Evolutionary conservation across 352 stramenopile genomes (phyloP).

Genomic region (Pilasporangium apinafurcum): DNA sequence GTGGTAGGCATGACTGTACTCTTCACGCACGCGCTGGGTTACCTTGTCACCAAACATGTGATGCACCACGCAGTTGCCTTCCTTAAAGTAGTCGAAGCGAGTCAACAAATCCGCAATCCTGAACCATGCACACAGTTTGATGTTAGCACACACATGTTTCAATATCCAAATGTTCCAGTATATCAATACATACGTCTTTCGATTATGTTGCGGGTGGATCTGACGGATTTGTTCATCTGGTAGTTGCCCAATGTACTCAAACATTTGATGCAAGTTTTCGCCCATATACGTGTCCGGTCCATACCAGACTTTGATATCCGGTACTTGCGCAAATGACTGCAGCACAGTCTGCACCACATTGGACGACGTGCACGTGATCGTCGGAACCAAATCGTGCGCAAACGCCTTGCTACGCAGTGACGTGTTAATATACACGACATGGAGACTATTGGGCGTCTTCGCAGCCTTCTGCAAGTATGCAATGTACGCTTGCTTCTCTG

Average conservation of each 20-base stretch:
- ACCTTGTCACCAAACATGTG: slow-evolving; percentile 97
- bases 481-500: slow-evolving; percentile 89
- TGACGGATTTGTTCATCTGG: slow-evolving; percentile 75
- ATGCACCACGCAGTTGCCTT: slow-evolving; percentile 97
- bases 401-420: slow-evolving; percentile 95
- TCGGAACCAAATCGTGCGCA: slow-evolving; percentile 91
- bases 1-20: slow-evolving; percentile 92
- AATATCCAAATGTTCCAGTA: not conserved
- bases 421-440: slow-evolving; percentile 99
- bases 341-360: slow-evolving; percentile 97
- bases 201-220: slow-evolving; percentile 84
- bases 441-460: slow-evolving; percentile 87
- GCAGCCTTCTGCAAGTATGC: slow-evolving; percentile 90
- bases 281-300: slow-evolving; percentile 98
- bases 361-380: slow-evolving; percentile 95
- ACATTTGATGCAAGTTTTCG: slow-evolving; percentile 94
- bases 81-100: slow-evolving; percentile 93
- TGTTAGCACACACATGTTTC: not conserved
- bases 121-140: not conserved
- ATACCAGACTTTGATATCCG: slow-evolving; percentile 88
- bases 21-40: slow-evolving; percentile 86
- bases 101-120: slow-evolving; percentile 74
- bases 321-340: slow-evolving; percentile 90
- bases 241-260: slow-evolving; percentile 76
- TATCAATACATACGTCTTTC: slow-evolving; percentile 33